Conservation (phyloP, 2,329 filamentous ascomycete species). For the Cylindrodendrum hubeiense region DNA sequence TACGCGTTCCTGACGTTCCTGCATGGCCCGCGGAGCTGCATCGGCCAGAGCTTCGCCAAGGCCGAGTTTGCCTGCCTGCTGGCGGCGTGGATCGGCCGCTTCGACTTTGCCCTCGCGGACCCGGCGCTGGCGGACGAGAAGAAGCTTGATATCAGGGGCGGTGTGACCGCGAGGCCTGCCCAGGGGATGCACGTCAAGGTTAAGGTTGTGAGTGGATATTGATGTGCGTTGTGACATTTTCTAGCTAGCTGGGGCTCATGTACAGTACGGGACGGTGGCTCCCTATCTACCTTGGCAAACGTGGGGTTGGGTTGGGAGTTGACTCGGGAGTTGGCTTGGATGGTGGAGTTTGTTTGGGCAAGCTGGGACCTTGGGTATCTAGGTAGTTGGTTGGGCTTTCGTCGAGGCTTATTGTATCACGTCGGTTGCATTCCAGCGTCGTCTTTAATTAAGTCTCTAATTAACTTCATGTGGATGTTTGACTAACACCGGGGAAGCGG, state of each 20-base stretch:
- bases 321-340: background rate
- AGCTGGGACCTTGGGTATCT: background rate
- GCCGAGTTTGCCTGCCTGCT: constrained; percentile 88
- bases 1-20: constrained; percentile 86
- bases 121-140: constrained; percentile 74
- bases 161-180: constrained; percentile 78
- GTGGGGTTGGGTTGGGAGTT: background rate
- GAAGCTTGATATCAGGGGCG: constrained; percentile 75
- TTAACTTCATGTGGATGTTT: background rate
- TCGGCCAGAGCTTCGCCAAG: constrained; percentile 84
- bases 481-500: background rate
- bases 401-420: background rate
- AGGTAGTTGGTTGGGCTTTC: background rate
- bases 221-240: constrained; percentile 17
- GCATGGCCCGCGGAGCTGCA: constrained; percentile 88
- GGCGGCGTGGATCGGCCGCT: constrained; percentile 81
- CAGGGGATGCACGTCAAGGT: constrained; percentile 79
- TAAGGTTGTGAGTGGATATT: constrained; percentile 74
- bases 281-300: background rate
- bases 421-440: background rate
- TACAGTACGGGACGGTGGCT: background rate
- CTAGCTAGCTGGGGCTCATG: background rate
- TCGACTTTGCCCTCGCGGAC: constrained; percentile 71
- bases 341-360: constrained; percentile 2
- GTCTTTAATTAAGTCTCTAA: too few relatives aligned